phyloP scores from a whole-genome alignment of 208 protist species.

The Leishmania tropica region DNA sequence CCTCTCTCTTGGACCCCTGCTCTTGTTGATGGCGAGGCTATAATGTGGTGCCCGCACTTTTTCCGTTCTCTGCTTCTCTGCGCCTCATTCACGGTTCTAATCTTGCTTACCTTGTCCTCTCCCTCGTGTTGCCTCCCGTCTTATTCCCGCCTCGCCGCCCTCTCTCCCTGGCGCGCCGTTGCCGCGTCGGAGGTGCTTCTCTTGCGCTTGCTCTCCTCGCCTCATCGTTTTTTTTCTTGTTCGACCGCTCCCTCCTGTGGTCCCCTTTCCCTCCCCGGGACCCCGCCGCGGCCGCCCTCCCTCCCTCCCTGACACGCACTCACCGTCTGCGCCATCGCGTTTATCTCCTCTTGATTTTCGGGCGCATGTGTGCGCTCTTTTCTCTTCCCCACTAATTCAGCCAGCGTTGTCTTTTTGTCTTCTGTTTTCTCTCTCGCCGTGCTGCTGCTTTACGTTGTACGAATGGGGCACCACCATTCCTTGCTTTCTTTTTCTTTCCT shows the following conservation, averaged over 20 bases:
- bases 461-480: neutral
- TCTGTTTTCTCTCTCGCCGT: neutral
- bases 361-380: neutral
- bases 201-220: neutral
- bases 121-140: neutral
- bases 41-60: neutral
- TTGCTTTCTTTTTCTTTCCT: neutral
- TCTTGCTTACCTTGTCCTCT: neutral
- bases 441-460: neutral
- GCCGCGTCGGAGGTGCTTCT: neutral
- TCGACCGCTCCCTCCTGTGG: no score
- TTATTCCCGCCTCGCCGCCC: neutral
- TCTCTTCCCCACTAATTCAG: neutral
- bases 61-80: neutral
- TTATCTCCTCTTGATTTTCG: neutral
- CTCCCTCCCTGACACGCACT: neutral
- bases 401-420: neutral
- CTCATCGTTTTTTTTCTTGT: neutral
- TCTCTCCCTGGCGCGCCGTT: neutral
- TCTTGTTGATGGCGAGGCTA: neutral
- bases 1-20: neutral
- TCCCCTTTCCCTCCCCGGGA: no score
- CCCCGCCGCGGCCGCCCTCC: no score
- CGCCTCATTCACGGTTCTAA: neutral
- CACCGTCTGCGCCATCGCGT: neutral